Conservation (phyloP, 495 filamentous ascomycete species). For the Penicillium coprophilum region DNA sequence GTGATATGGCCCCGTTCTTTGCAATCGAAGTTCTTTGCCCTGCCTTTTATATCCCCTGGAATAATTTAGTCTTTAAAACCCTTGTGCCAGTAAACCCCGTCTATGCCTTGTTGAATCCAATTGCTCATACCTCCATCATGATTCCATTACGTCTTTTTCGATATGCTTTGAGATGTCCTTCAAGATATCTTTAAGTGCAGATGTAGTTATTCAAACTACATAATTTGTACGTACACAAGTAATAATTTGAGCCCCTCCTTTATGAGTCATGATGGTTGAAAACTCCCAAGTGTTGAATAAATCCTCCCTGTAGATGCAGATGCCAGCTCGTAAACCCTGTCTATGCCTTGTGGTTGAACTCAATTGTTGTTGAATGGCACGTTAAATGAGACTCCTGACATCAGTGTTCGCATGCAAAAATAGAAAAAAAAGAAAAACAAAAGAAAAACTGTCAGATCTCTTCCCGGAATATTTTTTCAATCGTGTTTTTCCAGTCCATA, state of each 20-base stretch:
- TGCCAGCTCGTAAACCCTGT: constrained; percentile 24
- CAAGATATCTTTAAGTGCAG: no score
- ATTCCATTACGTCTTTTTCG: no score
- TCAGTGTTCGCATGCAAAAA: constrained; percentile 4
- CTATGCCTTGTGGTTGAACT: constrained; percentile 34
- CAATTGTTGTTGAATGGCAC: constrained; percentile 36
- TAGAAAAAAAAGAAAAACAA: constrained; percentile 7
- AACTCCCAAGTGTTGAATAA: constrained; percentile 37
- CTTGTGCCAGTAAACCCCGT: no score
- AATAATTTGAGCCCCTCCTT: constrained; percentile 1
- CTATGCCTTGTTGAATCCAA: no score
- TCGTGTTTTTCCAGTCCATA: constrained; percentile 73
- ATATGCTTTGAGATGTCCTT: no score
- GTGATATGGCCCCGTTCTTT: not conserved
- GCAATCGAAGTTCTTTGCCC: not conserved
- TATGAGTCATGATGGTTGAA: constrained; percentile 7
- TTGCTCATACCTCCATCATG: no score
- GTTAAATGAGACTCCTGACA: constrained; percentile 16
- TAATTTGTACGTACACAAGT: not conserved
- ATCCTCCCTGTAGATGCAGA: constrained; percentile 24
- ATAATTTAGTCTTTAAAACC: no score
- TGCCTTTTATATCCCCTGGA: no score
- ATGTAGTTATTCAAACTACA: no score
- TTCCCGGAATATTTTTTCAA: constrained; percentile 14
- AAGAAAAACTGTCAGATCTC: constrained; percentile 3